Percentiles rank a stretch among this genome's conserved stretches.
Conservation (phyloP, 2,329 filamentous ascomycete species). For the Lecanicillium sp. region DNA sequence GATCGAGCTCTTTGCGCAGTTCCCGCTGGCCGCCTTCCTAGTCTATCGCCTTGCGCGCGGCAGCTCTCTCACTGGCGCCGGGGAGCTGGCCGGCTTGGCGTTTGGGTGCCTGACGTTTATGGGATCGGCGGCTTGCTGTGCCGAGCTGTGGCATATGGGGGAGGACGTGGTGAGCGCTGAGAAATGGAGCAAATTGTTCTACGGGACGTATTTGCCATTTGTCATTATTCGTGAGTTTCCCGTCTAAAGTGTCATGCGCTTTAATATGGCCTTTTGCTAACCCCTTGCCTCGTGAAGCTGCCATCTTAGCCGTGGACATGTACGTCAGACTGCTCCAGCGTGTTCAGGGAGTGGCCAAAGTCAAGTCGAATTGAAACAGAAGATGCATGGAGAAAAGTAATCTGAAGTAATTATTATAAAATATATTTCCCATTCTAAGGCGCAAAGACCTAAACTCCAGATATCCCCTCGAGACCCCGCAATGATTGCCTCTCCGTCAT, state of each 20-base stretch:
- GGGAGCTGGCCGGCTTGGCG: slow-evolving; percentile 43
- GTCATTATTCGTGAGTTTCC: slow-evolving; percentile 41
- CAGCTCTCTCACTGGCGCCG: slow-evolving; percentile 26
- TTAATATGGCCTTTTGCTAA: too few species aligned
- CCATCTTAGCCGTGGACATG: slow-evolving; percentile 47
- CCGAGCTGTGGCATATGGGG: slow-evolving; percentile 43
- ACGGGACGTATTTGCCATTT: slow-evolving; percentile 44
- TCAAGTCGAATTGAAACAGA: slow-evolving; percentile 32
- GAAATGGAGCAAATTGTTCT: slow-evolving; percentile 38
- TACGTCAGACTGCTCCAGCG: slow-evolving; percentile 40
- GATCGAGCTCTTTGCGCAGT: slow-evolving; percentile 41
- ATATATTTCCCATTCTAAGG: not conserved
- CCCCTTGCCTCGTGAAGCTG: slow-evolving; percentile 27
- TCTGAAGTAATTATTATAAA: not conserved
- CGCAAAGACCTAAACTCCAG: too few species aligned
- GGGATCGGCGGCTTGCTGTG: slow-evolving; percentile 43
- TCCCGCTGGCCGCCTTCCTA: slow-evolving; percentile 43
- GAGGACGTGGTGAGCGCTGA: slow-evolving; percentile 31
- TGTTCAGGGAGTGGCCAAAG: slow-evolving; percentile 22
- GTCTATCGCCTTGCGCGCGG: slow-evolving; percentile 28
- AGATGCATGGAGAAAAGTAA: not conserved
- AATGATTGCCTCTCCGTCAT: too few species aligned
- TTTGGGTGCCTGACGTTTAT: slow-evolving; percentile 45
- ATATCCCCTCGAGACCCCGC: too few species aligned
- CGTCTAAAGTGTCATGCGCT: too few species aligned